Conservation (phyloP, 441 rosid genomes). For the Gossypium davidsonii region DNA sequence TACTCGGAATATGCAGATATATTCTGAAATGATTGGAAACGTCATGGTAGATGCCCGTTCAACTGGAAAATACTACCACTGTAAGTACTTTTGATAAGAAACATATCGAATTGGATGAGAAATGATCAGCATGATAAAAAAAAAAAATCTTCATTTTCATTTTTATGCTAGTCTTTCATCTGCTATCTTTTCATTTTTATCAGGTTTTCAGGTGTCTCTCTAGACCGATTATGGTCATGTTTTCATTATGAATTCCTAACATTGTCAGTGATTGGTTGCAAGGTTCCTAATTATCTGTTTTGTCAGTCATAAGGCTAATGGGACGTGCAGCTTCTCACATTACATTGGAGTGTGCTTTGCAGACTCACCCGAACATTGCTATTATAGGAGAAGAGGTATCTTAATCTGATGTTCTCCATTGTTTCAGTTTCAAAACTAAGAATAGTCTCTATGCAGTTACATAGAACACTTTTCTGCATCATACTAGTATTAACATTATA, state of each 20-base stretch:
- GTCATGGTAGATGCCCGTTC: slow-evolving; percentile 99
- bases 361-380: slow-evolving; percentile 90
- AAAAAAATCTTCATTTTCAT: neutral
- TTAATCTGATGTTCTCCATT: neutral
- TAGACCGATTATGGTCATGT: neutral
- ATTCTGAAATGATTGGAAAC: slow-evolving; percentile 97
- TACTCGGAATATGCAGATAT: slow-evolving; percentile 46
- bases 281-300: slow-evolving; percentile 8
- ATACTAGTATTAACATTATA: neutral
- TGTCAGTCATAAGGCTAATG: slow-evolving; percentile 74
- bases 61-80: slow-evolving; percentile 95
- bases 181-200: neutral
- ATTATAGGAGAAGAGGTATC: slow-evolving; percentile 92
- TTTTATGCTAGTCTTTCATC: slow-evolving; percentile 7
- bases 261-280: neutral
- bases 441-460: neutral
- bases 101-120: slow-evolving; percentile 3
- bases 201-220: neutral
- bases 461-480: neutral
- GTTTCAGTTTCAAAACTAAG: neutral
- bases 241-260: neutral
- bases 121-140: slow-evolving; percentile 3
- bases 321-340: slow-evolving; percentile 95
- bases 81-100: slow-evolving; percentile 42
- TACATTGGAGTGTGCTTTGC: slow-evolving; percentile 93